Evolutionary conservation across 257 asterid genomes (phyloP), one percentile per base, ranked within the genome.

Genomic region (Phtheirospermum japonicum): DNA sequence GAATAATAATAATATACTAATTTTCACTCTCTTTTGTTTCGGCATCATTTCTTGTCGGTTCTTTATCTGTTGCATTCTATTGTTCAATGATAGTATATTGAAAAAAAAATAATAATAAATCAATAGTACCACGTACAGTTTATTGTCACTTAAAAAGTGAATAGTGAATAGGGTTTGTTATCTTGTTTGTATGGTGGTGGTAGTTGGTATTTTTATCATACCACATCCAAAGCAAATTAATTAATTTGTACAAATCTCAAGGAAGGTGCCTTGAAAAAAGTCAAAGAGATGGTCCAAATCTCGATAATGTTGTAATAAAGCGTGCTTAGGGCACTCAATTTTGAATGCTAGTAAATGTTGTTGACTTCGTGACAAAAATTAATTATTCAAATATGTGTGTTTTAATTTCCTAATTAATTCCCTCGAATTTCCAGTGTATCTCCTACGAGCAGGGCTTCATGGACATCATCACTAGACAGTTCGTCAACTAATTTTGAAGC

Each of bases 261-360:
- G 48, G 66, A 39, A 14, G 46, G 42, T 19, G 32, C 14, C 54
- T 42, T 48, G 48, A n/a, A 66, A 65, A n/a, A 74, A 69, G 81
- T 69, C 81, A 78, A 70, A 48, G 20, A 18, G 51, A 51, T 14
- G 18, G 77, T 49, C 57, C 75, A 59, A 68, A 68, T 78, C 72
- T 71, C 67, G 57, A 68, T 63, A 49, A 49, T 19, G 46, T 31
- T 46, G 65, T 50, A n/a, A n/a, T n/a, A n/a, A n/a, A 53, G 59
- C 63, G 45, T 20, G 63, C 49, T 63, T 65, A 56, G 62, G 71
- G 64, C 59, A 77, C 71, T 74, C n/a, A n/a, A 73, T 70, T 76
- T 68, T 20, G 18, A 34, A 49, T 45, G 69, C 52, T 39, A 39
- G 46, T 39, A 39, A 39, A 39, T 39, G 46, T 39, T 14, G 46